Evolutionary conservation across 805 yeast species (phyloP), one percentile per base, ranked within the genome.

Genomic region (Yamadazyma paraphyllophila): DNA sequence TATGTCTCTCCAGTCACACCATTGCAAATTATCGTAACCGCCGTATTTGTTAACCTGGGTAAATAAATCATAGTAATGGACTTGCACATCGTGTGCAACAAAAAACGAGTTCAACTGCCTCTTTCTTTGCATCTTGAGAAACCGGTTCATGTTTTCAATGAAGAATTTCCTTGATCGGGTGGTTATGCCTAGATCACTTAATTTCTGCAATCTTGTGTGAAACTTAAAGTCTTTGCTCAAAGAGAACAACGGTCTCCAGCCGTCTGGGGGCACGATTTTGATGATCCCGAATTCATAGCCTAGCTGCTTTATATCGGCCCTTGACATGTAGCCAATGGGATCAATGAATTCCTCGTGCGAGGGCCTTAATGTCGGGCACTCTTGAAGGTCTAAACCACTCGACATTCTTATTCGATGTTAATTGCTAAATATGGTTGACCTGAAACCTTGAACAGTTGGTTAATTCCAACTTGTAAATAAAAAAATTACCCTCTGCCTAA

Each of bases 101-200:
- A 68, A 62, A 47, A 50, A 62, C 12, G 54, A 50, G 14, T 50
- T 45, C 4, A 64, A 36, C 14, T 51, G 62, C 20, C 56, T 53
- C 44, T 55, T 61, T 26, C 58, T 59, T 42, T 70, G 66, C 79
- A 80, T 78, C 53, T 69, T 69, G 52, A 76, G 60, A 55, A 69
- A 85, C 47, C 87, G 77, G 47, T 77, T 75, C 47, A 85, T 62
- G 50, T 83, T 88, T 44, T 76, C 80, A 37, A 68, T 66, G 63
- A 85, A 86, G 53, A 81, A 80, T 47, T 74, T 66, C 39, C 91
- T 67, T 29, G 84, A 78, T 50, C 95, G 68, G 46, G 83, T 82
- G 7, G 76, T 60, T 13, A 87, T 59, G 20, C 83, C 82, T 56
- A 87, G 65, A 58, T 85, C 88, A 54, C 79, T 76, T 44, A 87